These are phyloP conservation scores for Solanum aculeatissimum DNA, from an alignment of 305 asterid genomes.

Conservation along the genomic window DNA sequence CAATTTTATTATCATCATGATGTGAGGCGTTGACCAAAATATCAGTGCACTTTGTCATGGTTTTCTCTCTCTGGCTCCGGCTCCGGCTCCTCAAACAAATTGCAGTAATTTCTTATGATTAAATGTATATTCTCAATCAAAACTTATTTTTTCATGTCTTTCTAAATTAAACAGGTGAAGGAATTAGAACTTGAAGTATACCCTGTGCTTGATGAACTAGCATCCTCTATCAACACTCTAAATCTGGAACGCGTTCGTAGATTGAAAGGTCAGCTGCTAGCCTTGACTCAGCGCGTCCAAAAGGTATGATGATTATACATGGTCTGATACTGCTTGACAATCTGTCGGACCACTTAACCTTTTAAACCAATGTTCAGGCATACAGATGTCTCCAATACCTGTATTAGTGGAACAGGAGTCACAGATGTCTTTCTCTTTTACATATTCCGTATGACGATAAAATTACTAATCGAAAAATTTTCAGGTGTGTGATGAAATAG, in stretches of 20 bases:
- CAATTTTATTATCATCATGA: background rate
- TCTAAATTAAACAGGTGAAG: slow-evolving; percentile 58
- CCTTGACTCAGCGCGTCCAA: slow-evolving; percentile 90
- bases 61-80: background rate
- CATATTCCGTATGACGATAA: background rate
- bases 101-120: background rate
- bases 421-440: background rate
- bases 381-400: background rate
- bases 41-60: background rate
- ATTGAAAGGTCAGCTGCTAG: slow-evolving; percentile 91
- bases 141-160: slow-evolving; percentile 6
- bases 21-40: background rate
- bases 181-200: slow-evolving; percentile 80
- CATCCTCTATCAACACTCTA: slow-evolving; percentile 81
- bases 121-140: background rate
- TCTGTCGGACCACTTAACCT: background rate
- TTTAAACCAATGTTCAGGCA: background rate
- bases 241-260: slow-evolving; percentile 95
- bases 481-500: slow-evolving; percentile 93
- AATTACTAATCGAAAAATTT: slow-evolving; percentile 4
- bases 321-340: background rate
- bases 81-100: background rate
- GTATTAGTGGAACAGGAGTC: background rate
- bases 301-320: slow-evolving; percentile 36
- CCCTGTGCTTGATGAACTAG: slow-evolving; percentile 93